Conservation (phyloP, 192 early-diverging fungal species). For the Phlyctochytrium planicorne region DNA sequence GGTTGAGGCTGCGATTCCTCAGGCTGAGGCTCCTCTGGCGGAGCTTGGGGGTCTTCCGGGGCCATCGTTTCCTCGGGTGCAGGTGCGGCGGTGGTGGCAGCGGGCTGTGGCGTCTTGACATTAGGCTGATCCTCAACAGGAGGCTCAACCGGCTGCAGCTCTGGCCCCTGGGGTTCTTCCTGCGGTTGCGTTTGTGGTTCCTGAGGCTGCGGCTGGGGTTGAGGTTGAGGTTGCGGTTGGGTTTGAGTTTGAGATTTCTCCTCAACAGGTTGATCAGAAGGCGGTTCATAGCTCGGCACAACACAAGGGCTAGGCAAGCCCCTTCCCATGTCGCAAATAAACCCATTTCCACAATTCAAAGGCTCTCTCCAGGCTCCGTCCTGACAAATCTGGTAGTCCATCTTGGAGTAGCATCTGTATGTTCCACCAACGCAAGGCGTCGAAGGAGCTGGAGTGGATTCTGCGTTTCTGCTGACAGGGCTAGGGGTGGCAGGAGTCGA, state of each 20-base stretch:
- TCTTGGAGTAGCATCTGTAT: background rate
- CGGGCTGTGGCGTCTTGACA: no score
- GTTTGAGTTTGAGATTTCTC: background rate
- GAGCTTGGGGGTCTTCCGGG: no score
- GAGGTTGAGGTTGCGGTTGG: background rate
- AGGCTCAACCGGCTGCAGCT: no score
- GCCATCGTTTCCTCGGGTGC: no score
- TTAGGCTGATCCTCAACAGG: no score
- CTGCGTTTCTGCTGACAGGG: background rate
- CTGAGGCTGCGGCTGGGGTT: background rate
- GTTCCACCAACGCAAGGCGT: background rate
- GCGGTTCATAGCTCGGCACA: background rate
- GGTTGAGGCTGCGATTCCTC: no score
- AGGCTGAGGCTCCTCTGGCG: no score
- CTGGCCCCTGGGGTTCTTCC: no score
- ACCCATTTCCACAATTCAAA: background rate
- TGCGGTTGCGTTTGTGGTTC: background rate
- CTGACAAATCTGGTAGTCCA: conserved; percentile 1
- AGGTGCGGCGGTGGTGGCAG: no score
- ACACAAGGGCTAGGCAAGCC: background rate
- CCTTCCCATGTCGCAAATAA: background rate
- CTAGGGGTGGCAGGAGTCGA: background rate
- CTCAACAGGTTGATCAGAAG: background rate
- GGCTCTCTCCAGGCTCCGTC: background rate
- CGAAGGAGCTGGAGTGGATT: background rate